A percentile compares a stretch with the other conserved stretches of the same genome.
Evolutionary conservation across 1,284 basidiomycete species (phyloP).

Genomic region (Austroboletus niveus): DNA sequence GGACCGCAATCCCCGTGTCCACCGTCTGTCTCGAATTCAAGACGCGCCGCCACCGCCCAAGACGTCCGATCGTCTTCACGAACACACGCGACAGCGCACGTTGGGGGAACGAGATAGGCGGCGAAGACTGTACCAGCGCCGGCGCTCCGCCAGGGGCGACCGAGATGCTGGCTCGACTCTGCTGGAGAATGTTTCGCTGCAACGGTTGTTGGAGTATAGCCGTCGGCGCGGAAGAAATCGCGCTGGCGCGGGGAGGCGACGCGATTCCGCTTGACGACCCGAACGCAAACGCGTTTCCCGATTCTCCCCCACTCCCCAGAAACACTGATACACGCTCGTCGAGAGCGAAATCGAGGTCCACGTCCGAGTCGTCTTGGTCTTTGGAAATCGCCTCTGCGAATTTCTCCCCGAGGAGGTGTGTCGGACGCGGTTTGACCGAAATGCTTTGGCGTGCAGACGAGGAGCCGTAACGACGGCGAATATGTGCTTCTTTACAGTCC

Average conservation of each 20-base stretch:
- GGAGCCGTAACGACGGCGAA: conserved; percentile 36
- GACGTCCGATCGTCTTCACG: conserved; percentile 75
- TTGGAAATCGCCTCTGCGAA: conserved; percentile 60
- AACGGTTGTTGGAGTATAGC: conserved; percentile 38
- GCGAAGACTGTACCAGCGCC: conserved; percentile 39
- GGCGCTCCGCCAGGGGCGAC: conserved; percentile 19
- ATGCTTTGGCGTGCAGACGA: conserved; percentile 33
- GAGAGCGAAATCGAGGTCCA: conserved; percentile 69
- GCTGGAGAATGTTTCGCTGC: conserved; percentile 41
- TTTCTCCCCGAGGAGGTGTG: conserved; percentile 54
- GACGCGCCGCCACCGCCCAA: conserved; percentile 81
- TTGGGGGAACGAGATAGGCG: conserved; percentile 54
- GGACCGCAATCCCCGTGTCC: conserved; percentile 41
- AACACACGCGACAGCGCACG: conserved; percentile 71
- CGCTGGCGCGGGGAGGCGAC: conserved; percentile 21
- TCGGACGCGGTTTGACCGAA: conserved; percentile 32
- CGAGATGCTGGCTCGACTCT: conserved; percentile 34
- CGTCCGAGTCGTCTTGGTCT: conserved; percentile 58
- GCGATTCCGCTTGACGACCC: conserved; percentile 21
- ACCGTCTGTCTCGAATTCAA: conserved; percentile 53
- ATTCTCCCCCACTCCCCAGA: conserved; percentile 25
- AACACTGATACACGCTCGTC: conserved; percentile 33
- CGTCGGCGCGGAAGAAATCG: conserved; percentile 30
- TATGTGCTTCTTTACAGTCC: conserved; percentile 71
- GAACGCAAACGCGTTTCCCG: conserved; percentile 30